Conservation (phyloP, 345 rosid species). For the Conringia planisiliqua region DNA sequence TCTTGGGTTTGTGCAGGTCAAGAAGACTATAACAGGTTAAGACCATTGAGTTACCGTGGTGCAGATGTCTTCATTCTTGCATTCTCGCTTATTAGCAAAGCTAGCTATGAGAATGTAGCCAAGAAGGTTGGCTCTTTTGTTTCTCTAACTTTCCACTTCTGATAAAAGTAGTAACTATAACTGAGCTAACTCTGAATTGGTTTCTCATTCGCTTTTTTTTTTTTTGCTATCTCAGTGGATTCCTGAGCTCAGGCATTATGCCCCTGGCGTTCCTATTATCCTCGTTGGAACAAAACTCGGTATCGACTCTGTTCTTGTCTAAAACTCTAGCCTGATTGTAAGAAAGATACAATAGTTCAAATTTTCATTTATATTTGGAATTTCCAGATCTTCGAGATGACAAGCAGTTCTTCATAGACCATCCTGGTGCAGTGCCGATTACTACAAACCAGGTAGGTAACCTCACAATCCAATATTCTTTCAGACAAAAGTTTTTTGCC, state of each 20-base stretch:
- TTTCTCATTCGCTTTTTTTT: neutral
- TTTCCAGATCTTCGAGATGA: conserved; percentile 74
- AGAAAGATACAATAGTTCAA: neutral
- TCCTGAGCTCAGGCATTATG: conserved; percentile 90
- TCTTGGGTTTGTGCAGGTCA: conserved; percentile 54
- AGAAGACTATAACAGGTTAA: conserved; percentile 86
- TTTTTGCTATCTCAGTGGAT: conserved; percentile 77
- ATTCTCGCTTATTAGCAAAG: conserved; percentile 97
- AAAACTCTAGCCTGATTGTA: neutral
- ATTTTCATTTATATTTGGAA: neutral
- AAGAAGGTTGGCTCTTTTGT: conserved; percentile 60
- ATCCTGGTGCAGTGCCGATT: conserved; percentile 75
- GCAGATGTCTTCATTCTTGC: conserved; percentile 97
- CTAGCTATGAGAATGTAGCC: conserved; percentile 92
- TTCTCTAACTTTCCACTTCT: neutral
- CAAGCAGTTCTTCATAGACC: conserved; percentile 61
- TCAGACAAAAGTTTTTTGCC: neutral
- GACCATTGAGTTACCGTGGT: conserved; percentile 91
- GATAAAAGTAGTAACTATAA: neutral
- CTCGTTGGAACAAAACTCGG: conserved; percentile 94
- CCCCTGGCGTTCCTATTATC: conserved; percentile 80
- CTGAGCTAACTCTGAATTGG: neutral
- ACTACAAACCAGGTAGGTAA: conserved; percentile 51
- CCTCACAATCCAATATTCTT: neutral
- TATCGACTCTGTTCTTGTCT: conserved; percentile 17